phyloP scores from a whole-genome alignment of 2,329 filamentous ascomycete species.

The Annulohypoxylon truncatum region DNA sequence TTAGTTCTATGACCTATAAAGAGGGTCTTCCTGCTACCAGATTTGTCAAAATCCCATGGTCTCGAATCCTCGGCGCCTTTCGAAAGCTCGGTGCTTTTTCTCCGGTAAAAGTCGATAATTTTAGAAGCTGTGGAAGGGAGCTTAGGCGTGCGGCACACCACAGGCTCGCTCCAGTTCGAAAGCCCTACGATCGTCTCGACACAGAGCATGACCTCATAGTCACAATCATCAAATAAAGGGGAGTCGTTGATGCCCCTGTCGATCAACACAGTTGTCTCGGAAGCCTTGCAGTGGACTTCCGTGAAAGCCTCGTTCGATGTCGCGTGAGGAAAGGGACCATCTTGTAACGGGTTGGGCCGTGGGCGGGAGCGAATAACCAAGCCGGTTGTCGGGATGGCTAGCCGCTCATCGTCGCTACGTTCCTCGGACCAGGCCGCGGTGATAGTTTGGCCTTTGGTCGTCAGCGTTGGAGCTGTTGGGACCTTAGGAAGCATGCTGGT shows the following conservation, averaged over 20 bases:
- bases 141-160: neutral
- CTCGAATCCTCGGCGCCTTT: neutral
- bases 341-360: neutral
- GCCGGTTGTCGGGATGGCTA: neutral
- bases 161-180: neutral
- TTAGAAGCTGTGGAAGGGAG: neutral
- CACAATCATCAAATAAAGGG: neutral
- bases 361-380: neutral
- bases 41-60: neutral
- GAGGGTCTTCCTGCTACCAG: neutral
- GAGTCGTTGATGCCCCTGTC: neutral
- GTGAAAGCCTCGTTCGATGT: neutral
- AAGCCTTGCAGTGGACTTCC: neutral
- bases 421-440: neutral
- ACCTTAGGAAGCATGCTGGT: neutral
- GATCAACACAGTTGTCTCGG: neutral
- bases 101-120: neutral
- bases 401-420: neutral
- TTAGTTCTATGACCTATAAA: neutral
- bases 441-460: neutral
- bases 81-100: too few species aligned
- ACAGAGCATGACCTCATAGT: neutral
- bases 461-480: neutral
- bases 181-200: neutral
- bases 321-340: neutral